Evolutionary conservation across 768 basidiomycete species (phyloP), one percentile per base, ranked within the genome.

Genomic region (Pulveroboletus frians): DNA sequence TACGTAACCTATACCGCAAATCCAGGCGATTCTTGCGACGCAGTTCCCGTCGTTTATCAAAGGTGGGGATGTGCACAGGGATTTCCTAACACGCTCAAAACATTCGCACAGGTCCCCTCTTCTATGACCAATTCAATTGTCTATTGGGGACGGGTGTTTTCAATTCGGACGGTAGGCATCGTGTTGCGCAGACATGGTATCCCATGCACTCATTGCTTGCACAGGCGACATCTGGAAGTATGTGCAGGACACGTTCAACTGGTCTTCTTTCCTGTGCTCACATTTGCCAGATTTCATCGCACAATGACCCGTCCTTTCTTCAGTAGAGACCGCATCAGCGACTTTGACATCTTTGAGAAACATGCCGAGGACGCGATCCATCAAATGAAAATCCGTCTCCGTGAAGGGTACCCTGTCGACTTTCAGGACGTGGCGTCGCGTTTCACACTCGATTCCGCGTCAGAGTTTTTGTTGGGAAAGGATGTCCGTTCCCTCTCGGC

Each of bases 381-480:
- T 17, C 70, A 67, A 31, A 56, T 69, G 53, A 70, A 66, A 56
- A 26, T 39, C 5, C 68, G 71, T 29, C 20, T 71, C 39, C 47
- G 56, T 4, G 56, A 69, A 23, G 73, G 74, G 1, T 64, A 69
- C 32, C 63, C 72, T 4, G 57, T 78, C 32, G 73, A 77, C 54
- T 67, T 75, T 50, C 71, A 77, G 56, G 76, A 75, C 40, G 54
- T 75, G 45, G 63, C 64, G 2, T 66, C 65, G 1, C 68, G 75
- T 3, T 80, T 79, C 60, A 79, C 80, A 1, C 62, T 83, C 30
- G 81, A 84, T 56, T 78, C 77, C 1, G 78, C 78, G 0, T 76
- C 79, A 0, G 76, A 77, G 21, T 81, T 83, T 56, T 69, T 81
- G 9, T 79, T 80, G 50, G 77, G 79, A 27, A 59, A 60, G 14